Base-by-base conservation (phyloP, 805 yeast genomes). In the Komagataella pastoris region DNA sequence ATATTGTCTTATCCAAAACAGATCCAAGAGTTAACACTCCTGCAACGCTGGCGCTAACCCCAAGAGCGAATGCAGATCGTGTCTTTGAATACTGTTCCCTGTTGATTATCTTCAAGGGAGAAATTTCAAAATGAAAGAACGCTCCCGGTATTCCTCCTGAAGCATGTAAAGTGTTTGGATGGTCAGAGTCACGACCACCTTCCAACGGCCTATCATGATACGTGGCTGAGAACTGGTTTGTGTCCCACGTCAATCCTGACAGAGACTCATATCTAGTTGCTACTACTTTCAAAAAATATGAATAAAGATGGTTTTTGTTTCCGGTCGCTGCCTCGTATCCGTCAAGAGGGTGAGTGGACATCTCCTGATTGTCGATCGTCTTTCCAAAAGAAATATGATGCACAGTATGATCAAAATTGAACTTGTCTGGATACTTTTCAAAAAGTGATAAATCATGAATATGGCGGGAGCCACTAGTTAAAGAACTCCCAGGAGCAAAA, bases 21-120 rank as follows among this genome's bases (percentile, higher is more conserved):
- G 97, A 84, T 7, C 96, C 98, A 24, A 91, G 89, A 24, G 97
- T 90, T 54, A 93, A 72, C 8, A 93, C 89, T 49, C 98, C 97
- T 7, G 97, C 98, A 46, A 91, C 76, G 6, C 95, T 88, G 52
- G 96, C 85, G 57, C 93, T 80, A 24, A 86, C 87, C 43, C 90
- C 88, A 54, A 89, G 70, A 23, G 88, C 60, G 62, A 90, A 89
- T 1, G 89, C 86, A 30, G 90, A 83, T 83, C 93, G 85, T 1
- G 93, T 76, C 63, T 82, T 84, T 52, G 79, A 75, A 59, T 77
- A 78, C 56, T 74, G 81, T 65, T 93, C 95, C 53, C 79, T 75
- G 68, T 91, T 88, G 61, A 90, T 86, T 50, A 93, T 89, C 63
- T 89, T 88, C 72, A 93, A 73, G 8, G 98, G 96, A 52, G 95